Conservation (phyloP, 345 rosid species). For the Lepidium sativum region DNA sequence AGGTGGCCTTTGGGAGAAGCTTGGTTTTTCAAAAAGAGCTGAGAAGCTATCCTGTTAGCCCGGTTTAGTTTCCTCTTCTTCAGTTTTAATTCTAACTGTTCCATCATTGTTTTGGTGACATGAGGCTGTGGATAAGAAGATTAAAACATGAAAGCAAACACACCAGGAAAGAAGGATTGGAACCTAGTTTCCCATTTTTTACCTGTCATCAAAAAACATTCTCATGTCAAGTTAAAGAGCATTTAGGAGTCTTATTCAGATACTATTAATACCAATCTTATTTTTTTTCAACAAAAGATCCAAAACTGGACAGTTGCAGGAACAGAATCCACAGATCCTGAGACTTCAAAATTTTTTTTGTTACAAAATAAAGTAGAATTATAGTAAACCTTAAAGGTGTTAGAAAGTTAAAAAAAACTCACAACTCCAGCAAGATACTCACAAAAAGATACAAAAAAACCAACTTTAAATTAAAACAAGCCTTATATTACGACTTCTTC, state of each 20-base stretch:
- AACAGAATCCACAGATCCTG: background rate
- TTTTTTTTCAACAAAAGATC: background rate
- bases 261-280: background rate
- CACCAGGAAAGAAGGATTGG: constrained; percentile 5
- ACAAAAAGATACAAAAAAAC: background rate
- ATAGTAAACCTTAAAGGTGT: background rate
- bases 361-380: background rate
- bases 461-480: background rate
- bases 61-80: constrained; percentile 58
- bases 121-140: background rate
- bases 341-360: background rate
- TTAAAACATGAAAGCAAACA: constrained; percentile 19
- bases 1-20: constrained; percentile 28
- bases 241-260: background rate
- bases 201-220: constrained; percentile 9
- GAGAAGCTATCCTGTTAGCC: constrained; percentile 42
- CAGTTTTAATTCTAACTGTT: constrained; percentile 53
- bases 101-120: constrained; percentile 33
- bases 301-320: background rate
- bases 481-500: background rate
- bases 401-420: too few species aligned
- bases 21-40: constrained; percentile 39
- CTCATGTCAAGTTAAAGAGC: too few species aligned
- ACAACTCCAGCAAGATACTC: background rate
- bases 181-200: constrained; percentile 28